Evolutionary conservation across 768 basidiomycete genomes (phyloP), one percentile per base, ranked within the genome.

Genomic region (Leccinellum albellum): DNA sequence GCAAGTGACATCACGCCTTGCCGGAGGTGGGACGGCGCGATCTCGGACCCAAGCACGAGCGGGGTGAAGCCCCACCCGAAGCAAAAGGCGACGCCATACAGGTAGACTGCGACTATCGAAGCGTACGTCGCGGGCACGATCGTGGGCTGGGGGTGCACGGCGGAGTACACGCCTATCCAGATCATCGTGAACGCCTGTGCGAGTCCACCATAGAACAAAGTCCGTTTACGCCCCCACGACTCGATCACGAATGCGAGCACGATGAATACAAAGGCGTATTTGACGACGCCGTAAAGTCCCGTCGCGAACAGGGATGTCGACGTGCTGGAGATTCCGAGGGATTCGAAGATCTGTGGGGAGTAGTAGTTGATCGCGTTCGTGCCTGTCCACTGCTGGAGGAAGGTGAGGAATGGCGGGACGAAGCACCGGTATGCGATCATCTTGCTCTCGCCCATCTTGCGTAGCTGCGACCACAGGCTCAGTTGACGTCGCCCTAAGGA

Each of bases 311-410:
- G 66, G n/a, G 73, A 61, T 0, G 71, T 56, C 0, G 64, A 66
- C 24, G 68, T 70, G 32, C 64, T 60, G 1, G 68, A 66, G n/a
- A 78, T 53, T 0, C 76, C 77, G 15, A 77, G 68, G 3, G 61
- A 53, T 3, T 67, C 62, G 42, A 77, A 78, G 49, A 78, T 74
- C 23, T 65, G 47, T 1, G 76, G 77, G 17, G 71, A 56, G 48
- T 75, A 77, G 53, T 77, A 78, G 61, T 76, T 75, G 62, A 78
- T 72, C 4, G 75, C 71, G 64, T 75, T 76, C 47, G 75, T 73
- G 26, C 77, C 77, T 0, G 77, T 65, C 70, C 75, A 75, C 54
- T 78, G 76, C 57, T 74, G 76, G 55, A 72, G 58, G 61, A 74
- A 70, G 53, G 73, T 70, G 49, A 71, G 67, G 35, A 75, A 54